phyloP scores from a whole-genome alignment of 2,329 filamentous ascomycete species.

The Thelonectria rubi region DNA sequence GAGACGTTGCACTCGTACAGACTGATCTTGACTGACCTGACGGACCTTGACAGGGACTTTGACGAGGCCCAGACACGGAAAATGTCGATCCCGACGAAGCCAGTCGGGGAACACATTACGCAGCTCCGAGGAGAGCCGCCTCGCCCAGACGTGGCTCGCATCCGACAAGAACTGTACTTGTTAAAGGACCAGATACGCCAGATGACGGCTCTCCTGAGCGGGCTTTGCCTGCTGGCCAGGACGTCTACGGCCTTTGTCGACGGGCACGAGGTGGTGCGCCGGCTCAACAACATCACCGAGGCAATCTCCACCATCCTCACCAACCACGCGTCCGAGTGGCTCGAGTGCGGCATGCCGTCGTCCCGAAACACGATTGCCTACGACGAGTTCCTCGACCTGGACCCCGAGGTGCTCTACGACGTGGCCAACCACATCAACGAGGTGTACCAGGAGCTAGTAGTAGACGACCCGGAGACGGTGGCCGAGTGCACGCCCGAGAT shows the following conservation, averaged over 20 bases:
- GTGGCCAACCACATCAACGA: constrained; percentile 24
- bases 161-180: constrained; percentile 32
- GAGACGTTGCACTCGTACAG: neutral
- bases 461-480: neutral
- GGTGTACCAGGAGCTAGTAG: constrained; percentile 27
- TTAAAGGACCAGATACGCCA: constrained; percentile 33
- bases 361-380: constrained; percentile 23
- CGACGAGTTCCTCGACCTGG: constrained; percentile 27
- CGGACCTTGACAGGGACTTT: constrained; percentile 27
- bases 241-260: neutral
- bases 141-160: constrained; percentile 18
- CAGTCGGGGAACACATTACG: neutral
- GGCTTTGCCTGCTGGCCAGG: neutral
- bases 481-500: constrained; percentile 12
- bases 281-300: constrained; percentile 16
- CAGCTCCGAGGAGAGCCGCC: constrained; percentile 14
- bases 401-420: constrained; percentile 31
- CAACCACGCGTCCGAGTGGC: constrained; percentile 40
- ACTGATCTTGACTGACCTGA: neutral
- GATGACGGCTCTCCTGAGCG: constrained; percentile 13
- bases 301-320: constrained; percentile 33
- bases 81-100: constrained; percentile 26
- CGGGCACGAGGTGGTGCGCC: neutral
- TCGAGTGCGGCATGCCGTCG: constrained; percentile 26
- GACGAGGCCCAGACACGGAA: constrained; percentile 28